Evolutionary conservation across 495 filamentous ascomycete genomes (phyloP), one percentile per base, ranked within the genome.

Genomic region (Talaromyces stipitatus): DNA sequence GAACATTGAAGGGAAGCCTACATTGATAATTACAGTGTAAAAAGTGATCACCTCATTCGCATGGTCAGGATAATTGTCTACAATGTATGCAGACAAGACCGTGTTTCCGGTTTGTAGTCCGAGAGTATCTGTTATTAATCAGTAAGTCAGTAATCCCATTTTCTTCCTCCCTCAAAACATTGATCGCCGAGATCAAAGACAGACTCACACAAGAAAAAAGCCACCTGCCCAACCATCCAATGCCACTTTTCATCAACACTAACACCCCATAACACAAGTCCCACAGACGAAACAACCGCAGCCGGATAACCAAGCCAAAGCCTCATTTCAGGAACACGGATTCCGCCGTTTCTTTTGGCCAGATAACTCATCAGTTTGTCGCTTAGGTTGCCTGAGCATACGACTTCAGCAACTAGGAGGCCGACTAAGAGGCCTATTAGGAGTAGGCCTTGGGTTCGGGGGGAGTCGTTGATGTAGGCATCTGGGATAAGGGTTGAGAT

Each of bases 71-170:
- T 80, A 78, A 45, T 69, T 73, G 58, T 80, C 78, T 2, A 81
- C 74, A 32, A 81, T 65, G 53, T 81, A 81, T 1, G 69, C 59
- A 6, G 72, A 74, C n/a, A 78, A 60, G 18, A 72, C 69, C 0
- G 77, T 78, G 58, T 81, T 81, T 16, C 77, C 78, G 51, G 77
- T 76, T 46, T 81, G 78, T 50, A 81, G 70, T 23, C 77, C 78
- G 23, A 76, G 71, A 1, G 69, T 74, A 56, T 79, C 69, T 74
- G 48, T 2, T 30, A 59, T 32, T 18, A n/a, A n/a, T 26, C 6
- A 22, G 7, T 4, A 20, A 52, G 22, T 48, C 10, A 26, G 24
- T 4, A 7, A 48, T 2, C 10, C 8, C 36, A 16, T 20, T n/a
- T 7, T 14, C 10, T 26, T 1, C 20, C 11, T 48, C 23, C 14